These are phyloP conservation scores for Blumeria graminis DNA, from an alignment of 2,329 filamentous ascomycete species.

Conservation along the genomic window DNA sequence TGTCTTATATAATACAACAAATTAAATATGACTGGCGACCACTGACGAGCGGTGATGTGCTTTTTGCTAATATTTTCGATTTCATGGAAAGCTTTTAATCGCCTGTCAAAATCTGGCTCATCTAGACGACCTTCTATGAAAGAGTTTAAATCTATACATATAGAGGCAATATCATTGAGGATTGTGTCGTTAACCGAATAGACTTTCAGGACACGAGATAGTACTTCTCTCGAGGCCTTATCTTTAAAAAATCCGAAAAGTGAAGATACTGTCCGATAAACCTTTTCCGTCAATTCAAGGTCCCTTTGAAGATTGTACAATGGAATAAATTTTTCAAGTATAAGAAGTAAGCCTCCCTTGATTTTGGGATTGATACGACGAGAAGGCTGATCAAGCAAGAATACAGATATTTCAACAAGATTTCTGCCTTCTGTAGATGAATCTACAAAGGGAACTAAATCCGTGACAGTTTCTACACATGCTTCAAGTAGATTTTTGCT, in stretches of 20 bases:
- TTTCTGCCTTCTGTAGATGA: slow-evolving; percentile 45
- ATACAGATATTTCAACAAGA: slow-evolving; percentile 56
- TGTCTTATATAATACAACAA: slow-evolving; percentile 68
- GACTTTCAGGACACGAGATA: slow-evolving; percentile 49
- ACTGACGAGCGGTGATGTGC: slow-evolving; percentile 44
- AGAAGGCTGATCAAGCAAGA: slow-evolving; percentile 64
- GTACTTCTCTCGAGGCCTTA: slow-evolving; percentile 43
- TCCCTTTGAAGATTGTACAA: slow-evolving; percentile 33
- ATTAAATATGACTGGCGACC: slow-evolving; percentile 74
- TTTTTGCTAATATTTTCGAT: slow-evolving; percentile 40
- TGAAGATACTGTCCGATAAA: slow-evolving; percentile 53
- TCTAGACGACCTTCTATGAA: slow-evolving; percentile 49
- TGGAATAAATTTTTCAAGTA: slow-evolving; percentile 59
- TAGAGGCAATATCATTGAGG: slow-evolving; percentile 34
- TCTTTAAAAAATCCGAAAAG: slow-evolving; percentile 86
- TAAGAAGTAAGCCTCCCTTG: slow-evolving; percentile 57
- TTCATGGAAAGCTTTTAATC: slow-evolving; percentile 49
- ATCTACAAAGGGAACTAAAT: slow-evolving; percentile 45
- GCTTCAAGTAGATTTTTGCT: slow-evolving; percentile 56
- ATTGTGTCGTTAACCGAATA: slow-evolving; percentile 40
- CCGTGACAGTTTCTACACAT: slow-evolving; percentile 57
- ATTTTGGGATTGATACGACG: slow-evolving; percentile 59
- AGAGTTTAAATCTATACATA: slow-evolving; percentile 65
- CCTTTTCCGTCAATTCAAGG: slow-evolving; percentile 30
- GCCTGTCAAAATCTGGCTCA: slow-evolving; percentile 68